Evolutionary conservation across 345 rosid species (phyloP).

Genomic region (Lumnitzera littorea): DNA sequence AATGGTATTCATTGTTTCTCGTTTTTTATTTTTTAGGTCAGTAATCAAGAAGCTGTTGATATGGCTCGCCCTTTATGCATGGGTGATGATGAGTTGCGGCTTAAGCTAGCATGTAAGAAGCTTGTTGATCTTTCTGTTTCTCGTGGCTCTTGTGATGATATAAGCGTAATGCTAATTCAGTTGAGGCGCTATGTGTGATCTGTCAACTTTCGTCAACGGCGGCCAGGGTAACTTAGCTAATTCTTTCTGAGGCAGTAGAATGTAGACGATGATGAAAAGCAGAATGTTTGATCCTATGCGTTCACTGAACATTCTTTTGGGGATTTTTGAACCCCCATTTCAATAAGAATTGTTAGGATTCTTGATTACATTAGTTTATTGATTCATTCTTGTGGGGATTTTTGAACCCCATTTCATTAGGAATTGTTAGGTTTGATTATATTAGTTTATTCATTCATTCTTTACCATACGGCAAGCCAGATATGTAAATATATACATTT

Average conservation of each 20-base stretch:
- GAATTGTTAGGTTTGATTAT: too few species aligned
- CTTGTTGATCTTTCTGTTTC: conserved; percentile 61
- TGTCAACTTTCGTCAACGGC: not conserved
- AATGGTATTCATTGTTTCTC: too few species aligned
- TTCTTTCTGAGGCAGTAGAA: not conserved
- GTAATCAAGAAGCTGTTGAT: conserved; percentile 88
- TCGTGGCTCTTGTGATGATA: conserved; percentile 70
- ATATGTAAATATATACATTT: too few species aligned
- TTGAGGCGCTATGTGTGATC: conserved; percentile 20
- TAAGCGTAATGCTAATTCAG: conserved; percentile 65
- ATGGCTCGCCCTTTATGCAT: conserved; percentile 45
- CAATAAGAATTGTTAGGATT: not conserved
- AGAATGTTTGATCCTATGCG: too few species aligned
- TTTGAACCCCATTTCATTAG: too few species aligned
- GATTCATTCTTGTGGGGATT: too few species aligned
- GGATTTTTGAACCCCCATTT: conserved; percentile 1
- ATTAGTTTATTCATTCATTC: not conserved
- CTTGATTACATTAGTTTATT: not conserved
- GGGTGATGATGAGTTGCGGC: conserved; percentile 30
- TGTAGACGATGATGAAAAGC: too few species aligned
- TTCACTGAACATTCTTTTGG: conserved; percentile 8
- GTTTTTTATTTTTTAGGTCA: conserved; percentile 37
- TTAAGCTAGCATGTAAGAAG: conserved; percentile 61
- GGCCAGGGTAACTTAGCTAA: not conserved
- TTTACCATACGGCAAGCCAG: too few species aligned